Evolutionary conservation across 805 yeast species (phyloP), one percentile per base, ranked within the genome.

Genomic region (Starmerella sirachaensis): DNA sequence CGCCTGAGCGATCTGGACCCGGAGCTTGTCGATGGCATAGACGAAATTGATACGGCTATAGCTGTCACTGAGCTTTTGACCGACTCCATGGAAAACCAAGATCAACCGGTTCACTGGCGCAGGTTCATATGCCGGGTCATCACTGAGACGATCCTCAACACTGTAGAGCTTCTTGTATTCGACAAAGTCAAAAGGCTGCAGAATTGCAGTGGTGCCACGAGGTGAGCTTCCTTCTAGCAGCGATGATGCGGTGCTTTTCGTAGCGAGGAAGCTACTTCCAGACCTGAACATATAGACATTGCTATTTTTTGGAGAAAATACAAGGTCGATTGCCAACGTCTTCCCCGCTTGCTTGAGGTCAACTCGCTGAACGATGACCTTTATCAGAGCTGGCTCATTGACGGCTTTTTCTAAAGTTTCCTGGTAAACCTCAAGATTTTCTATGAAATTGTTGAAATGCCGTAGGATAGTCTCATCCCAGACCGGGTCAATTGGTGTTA

Each of bases 21-120:
- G 55, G 37, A 63, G 56, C 27, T 52, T 50, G 47, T 61, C 64
- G 36, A 63, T 59, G 12, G 66, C 85, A 56, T 85, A 94, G 4
- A 88, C 76, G 61, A 88, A 91, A 54, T 84, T 83, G 29, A 85
- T 76, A 24, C 79, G 74, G 45, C 84, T 85, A 49, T 78, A 81
- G 51, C 73, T 74, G 30, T 75, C 70, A 4, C 94, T 91, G 38
- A 91, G 63, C 25, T 78, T 73, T 56, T 88, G 98, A 1, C 98
- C 98, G 45, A 91, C 82, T 0, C 98, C 97, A 58, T 88, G 98
- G 31, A 88, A 71, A 47, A 94, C 88, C 10, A 88, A 62, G 1
- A 86, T 72, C 45, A 88, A 62, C 51, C 76, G 77, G 20, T 71
- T 73, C 20, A 74, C 57, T 22, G 65, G 59, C 35, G 67, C 37